A percentile compares a stretch with the other conserved stretches of the same genome.
phyloP scores from a whole-genome alignment of 108 stramenopile genomes.

The Pseudonitzschia pungens region DNA sequence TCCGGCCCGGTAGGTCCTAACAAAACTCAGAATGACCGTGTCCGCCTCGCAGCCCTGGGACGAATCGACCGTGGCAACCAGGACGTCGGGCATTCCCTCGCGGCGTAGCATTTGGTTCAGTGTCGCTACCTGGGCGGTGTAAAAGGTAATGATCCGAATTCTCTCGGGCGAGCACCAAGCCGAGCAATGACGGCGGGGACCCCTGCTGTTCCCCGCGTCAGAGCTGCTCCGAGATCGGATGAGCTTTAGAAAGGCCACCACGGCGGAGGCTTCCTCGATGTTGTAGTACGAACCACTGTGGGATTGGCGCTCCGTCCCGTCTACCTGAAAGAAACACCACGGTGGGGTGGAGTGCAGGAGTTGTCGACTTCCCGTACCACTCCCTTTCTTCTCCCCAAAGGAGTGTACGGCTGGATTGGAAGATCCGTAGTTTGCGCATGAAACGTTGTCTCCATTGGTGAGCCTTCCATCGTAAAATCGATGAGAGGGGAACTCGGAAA shows the following conservation, averaged over 20 bases:
- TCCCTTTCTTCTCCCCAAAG: too few relatives aligned
- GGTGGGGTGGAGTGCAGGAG: constrained; percentile 33
- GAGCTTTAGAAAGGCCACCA: constrained; percentile 29
- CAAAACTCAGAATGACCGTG: constrained; percentile 82
- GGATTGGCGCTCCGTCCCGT: constrained; percentile 27
- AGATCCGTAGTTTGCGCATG: constrained; percentile 24
- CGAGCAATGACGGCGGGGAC: too few relatives aligned
- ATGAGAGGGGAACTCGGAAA: constrained; percentile 56
- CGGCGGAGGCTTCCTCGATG: constrained; percentile 45
- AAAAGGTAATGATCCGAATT: constrained; percentile 53
- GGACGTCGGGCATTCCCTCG: constrained; percentile 33
- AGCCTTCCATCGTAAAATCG: constrained; percentile 52
- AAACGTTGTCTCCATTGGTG: constrained; percentile 32
- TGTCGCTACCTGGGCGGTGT: constrained; percentile 44
- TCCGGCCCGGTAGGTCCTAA: constrained; percentile 69
- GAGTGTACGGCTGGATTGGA: background rate
- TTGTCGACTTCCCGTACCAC: constrained; percentile 16
- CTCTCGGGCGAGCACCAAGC: constrained; percentile 23
- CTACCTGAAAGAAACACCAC: constrained; percentile 15
- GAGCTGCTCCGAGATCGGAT: constrained; percentile 4
- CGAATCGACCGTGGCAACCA: constrained; percentile 86
- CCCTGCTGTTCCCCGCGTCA: background rate
- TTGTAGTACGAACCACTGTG: constrained; percentile 28
- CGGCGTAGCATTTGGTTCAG: constrained; percentile 25
- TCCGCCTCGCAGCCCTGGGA: constrained; percentile 92